A percentile compares a stretch with the other conserved stretches of the same genome.
Evolutionary conservation across 148 eudicot species (phyloP).

Genomic region (Pharnaceum exiguum): DNA sequence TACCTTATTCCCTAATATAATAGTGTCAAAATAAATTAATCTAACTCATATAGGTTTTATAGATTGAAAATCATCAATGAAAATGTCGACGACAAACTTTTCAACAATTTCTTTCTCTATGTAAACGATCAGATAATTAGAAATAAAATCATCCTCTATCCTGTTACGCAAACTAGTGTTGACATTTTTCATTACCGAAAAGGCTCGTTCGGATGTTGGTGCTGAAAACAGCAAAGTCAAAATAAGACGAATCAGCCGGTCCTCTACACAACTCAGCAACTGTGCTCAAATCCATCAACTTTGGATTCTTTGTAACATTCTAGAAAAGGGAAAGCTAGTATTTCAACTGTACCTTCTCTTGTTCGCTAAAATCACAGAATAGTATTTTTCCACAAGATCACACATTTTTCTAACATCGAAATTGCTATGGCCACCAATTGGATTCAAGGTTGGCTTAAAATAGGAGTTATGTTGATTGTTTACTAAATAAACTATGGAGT

Average conservation of each 20-base stretch:
- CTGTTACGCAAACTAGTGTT: slow-evolving; percentile 1
- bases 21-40: too few species aligned
- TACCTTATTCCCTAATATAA: too few species aligned
- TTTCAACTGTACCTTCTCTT: slow-evolving; percentile 1
- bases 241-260: neutral
- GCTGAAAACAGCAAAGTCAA: slow-evolving; percentile 9
- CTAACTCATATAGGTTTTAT: too few species aligned
- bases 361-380: slow-evolving; percentile 8
- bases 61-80: slow-evolving; percentile 1
- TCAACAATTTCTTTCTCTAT: slow-evolving; percentile 5
- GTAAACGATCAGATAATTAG: slow-evolving; percentile 3
- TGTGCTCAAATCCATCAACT: neutral
- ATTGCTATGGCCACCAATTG: neutral
- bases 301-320: neutral
- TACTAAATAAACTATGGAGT: neutral
- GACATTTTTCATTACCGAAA: slow-evolving; percentile 17
- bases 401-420: neutral
- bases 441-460: slow-evolving; percentile 2
- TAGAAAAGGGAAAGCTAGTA: neutral
- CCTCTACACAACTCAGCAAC: slow-evolving; percentile 11
- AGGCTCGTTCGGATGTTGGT: slow-evolving; percentile 5
- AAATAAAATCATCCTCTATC: neutral
- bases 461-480: neutral
- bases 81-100: neutral
- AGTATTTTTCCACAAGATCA: neutral